Percentiles rank a stretch among this genome's conserved stretches.
Conservation (phyloP, 148 eudicot species). For the Rhododendron simsii region DNA sequence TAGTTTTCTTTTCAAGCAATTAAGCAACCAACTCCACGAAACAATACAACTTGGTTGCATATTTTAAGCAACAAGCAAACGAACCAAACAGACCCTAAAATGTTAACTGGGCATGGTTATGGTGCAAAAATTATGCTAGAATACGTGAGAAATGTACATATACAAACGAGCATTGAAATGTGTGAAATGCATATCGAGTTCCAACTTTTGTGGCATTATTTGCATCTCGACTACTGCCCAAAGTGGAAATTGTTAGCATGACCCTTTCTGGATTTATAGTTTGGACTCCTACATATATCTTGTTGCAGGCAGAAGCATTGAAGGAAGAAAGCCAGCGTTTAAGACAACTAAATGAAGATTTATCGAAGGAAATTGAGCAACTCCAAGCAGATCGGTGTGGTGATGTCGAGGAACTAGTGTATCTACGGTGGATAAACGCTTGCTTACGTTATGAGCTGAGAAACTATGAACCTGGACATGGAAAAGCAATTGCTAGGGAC, state of each 20-base stretch:
- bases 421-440: constrained; percentile 89
- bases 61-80: background rate
- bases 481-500: constrained; percentile 68
- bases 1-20: background rate
- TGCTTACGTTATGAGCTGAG: constrained; percentile 77
- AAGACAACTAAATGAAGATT: constrained; percentile 51
- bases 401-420: constrained; percentile 76
- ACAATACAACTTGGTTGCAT: background rate
- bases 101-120: background rate
- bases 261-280: background rate
- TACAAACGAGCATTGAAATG: background rate
- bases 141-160: background rate
- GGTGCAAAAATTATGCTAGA: background rate
- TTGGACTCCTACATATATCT: constrained; percentile 2
- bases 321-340: constrained; percentile 36
- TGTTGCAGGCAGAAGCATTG: constrained; percentile 47
- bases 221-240: background rate
- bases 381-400: constrained; percentile 59
- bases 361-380: constrained; percentile 52
- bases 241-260: background rate
- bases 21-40: background rate
- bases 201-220: background rate
- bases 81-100: background rate
- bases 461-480: constrained; percentile 57
- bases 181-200: background rate